A percentile compares a stretch with the other conserved stretches of the same genome.
These are phyloP conservation scores for Lotus japonicus DNA, from an alignment of 306 rosid genomes.

Conservation along the genomic window DNA sequence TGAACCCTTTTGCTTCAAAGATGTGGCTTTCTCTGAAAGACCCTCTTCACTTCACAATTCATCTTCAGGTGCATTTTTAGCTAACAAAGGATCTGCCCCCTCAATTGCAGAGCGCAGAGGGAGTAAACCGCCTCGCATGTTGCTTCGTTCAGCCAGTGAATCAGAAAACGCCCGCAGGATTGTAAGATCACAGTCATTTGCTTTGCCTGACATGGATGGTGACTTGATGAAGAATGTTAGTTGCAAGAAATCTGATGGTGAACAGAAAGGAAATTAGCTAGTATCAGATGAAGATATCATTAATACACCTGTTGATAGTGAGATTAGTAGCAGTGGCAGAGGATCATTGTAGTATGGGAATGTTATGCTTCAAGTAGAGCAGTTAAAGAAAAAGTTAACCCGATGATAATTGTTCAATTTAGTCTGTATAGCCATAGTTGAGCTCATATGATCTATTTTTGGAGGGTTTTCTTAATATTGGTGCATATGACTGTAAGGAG, in stretches of 20 bases:
- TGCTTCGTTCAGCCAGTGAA: slow-evolving; percentile 53
- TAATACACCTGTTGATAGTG: slow-evolving; percentile 21
- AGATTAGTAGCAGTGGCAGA: slow-evolving; percentile 11
- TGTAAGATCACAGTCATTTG: slow-evolving; percentile 58
- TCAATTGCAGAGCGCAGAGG: slow-evolving; percentile 96
- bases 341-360: neutral
- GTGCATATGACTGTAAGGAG: slow-evolving; percentile 4
- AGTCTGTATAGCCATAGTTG: slow-evolving; percentile 16
- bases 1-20: slow-evolving; percentile 39
- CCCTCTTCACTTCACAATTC: slow-evolving; percentile 33
- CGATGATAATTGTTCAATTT: neutral
- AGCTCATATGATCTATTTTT: slow-evolving; percentile 12
- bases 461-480: slow-evolving; percentile 3
- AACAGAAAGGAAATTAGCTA: slow-evolving; percentile 27
- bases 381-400: neutral
- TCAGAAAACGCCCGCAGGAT: slow-evolving; percentile 36
- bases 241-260: slow-evolving; percentile 34
- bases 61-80: slow-evolving; percentile 33
- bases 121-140: slow-evolving; percentile 77
- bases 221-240: slow-evolving; percentile 37
- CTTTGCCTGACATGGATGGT: slow-evolving; percentile 44
- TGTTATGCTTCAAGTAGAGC: neutral
- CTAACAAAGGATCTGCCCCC: slow-evolving; percentile 36
- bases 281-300: slow-evolving; percentile 26
- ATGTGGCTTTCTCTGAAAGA: slow-evolving; percentile 36